Conservation (phyloP, 2,329 filamentous ascomycete genomes). For the Phaeosphaeriaceae sp. region DNA sequence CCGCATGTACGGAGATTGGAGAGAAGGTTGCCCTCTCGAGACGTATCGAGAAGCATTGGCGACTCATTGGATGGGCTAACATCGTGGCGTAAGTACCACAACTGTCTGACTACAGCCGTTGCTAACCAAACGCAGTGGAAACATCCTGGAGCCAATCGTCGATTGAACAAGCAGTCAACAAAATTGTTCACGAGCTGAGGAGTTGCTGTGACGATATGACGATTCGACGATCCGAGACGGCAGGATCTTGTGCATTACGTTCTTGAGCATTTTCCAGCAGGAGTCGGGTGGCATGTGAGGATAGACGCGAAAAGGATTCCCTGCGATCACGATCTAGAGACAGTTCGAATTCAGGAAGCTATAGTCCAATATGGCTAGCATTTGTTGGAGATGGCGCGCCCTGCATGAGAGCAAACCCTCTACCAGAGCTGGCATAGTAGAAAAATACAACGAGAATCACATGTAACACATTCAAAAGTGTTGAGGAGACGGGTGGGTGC, state of each 20-base stretch:
- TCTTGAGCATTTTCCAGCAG: constrained; percentile 41
- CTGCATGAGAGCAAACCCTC: constrained; percentile 22
- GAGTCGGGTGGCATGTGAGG: constrained; percentile 34
- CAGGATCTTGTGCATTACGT: constrained; percentile 33
- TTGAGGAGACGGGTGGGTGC: constrained; percentile 20
- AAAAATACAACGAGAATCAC: constrained; percentile 28
- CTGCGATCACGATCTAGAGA: constrained; percentile 23
- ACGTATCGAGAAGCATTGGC: constrained; percentile 99
- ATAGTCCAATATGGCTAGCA: constrained; percentile 18
- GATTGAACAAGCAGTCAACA: constrained; percentile 23
- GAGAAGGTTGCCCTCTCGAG: constrained; percentile 97
- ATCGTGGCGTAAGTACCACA: constrained; percentile 49
- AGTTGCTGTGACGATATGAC: constrained; percentile 23
- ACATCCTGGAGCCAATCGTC: constrained; percentile 47
- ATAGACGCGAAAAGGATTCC: constrained; percentile 33
- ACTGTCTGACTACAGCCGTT: neutral
- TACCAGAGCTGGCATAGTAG: constrained; percentile 22
- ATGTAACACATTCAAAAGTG: constrained; percentile 22
- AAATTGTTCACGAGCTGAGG: constrained; percentile 11
- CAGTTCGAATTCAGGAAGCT: constrained; percentile 13
- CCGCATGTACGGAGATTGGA: constrained; percentile 94
- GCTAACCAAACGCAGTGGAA: constrained; percentile 43
- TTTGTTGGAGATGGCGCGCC: constrained; percentile 16
- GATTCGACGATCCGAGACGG: constrained; percentile 14
- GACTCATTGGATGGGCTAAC: constrained; percentile 52